Evolutionary conservation across 768 basidiomycete species (phyloP), one percentile per base, ranked within the genome.

Genomic region (Lentinula boryana): DNA sequence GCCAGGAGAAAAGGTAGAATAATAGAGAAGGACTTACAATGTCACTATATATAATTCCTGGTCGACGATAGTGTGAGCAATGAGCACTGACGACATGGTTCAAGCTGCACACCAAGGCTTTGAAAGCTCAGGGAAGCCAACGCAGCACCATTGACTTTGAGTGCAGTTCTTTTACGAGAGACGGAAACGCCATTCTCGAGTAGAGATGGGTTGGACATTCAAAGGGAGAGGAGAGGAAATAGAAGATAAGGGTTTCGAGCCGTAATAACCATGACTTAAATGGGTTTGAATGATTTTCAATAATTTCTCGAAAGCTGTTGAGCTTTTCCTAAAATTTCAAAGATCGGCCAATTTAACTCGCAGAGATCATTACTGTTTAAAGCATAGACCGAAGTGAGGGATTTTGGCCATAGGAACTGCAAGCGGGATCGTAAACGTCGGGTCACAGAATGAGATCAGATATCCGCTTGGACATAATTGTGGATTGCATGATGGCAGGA

Each of bases 31-130:
- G 18, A 51, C 55, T n/a, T 18, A 62, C 60, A 60, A 81, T 78
- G 64, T 78, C 80, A 2, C 76, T 78, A 63, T 80, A 80, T 48
- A 81, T 78, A 38, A 81, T 78, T 5, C 79, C 79, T 81, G 18
- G 2, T 48, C 1, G 44, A 32, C 31, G n/a, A 57, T 16, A 36
- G 23, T 41, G 36, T 57, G 51, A 66, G 62, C 60, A 59, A 62
- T 56, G 33, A 5, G 13, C 5, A 61, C 49, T 35, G 59, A 44
- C 57, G 61, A 57, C 64, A 16, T 51, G 43, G 4, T 15, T 32
- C 31, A 60, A 36, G 1, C 7, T 62, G n/a, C 63, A 15, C 46
- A 65, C 64, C 64, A 3, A 65, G 56, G 10, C 63, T 16, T 44
- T 65, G 62, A 27, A 75, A 76, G 60, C 69, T 72, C 2, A 76